Conservation (phyloP, 2,329 filamentous ascomycete species). For the Diplodia seriata region DNA sequence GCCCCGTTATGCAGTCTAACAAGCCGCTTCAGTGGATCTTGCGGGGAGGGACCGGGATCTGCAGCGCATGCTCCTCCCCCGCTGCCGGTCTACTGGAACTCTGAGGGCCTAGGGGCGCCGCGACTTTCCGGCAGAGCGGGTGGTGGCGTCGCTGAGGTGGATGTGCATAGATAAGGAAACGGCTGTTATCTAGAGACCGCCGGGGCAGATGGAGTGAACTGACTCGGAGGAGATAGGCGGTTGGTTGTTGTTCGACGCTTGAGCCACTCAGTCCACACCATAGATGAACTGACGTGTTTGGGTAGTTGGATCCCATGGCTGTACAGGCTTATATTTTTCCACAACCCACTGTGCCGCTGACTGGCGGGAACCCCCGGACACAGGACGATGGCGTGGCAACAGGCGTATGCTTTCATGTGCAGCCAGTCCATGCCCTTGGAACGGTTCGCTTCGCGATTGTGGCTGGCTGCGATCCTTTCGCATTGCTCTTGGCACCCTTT, state of each 20-base stretch:
- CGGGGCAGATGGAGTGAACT: background rate
- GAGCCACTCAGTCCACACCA: background rate
- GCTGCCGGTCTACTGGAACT: background rate
- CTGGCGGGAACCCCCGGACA: background rate
- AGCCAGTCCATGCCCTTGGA: background rate
- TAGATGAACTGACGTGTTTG: background rate
- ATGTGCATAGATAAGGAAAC: constrained; percentile 18
- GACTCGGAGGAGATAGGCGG: background rate
- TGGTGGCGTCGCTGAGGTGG: background rate
- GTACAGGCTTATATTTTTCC: too few relatives aligned
- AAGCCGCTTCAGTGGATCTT: constrained; percentile 2
- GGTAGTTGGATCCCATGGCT: too few relatives aligned
- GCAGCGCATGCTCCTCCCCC: too few relatives aligned
- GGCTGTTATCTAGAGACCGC: constrained; percentile 6
- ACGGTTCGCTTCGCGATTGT: background rate
- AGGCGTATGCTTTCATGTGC: background rate
- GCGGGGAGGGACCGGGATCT: constrained; percentile 11
- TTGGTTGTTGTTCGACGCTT: background rate
- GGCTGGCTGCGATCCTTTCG: background rate
- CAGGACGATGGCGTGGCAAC: background rate
- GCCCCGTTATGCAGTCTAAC: constrained; percentile 19
- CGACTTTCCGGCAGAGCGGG: constrained; percentile 1
- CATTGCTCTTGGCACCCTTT: background rate
- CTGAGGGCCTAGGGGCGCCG: background rate
- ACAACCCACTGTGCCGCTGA: too few relatives aligned